Evolutionary conservation across 495 filamentous ascomycete species (phyloP), one percentile per base, ranked within the genome.

Genomic region (Aspergillus carlsbadensis): DNA sequence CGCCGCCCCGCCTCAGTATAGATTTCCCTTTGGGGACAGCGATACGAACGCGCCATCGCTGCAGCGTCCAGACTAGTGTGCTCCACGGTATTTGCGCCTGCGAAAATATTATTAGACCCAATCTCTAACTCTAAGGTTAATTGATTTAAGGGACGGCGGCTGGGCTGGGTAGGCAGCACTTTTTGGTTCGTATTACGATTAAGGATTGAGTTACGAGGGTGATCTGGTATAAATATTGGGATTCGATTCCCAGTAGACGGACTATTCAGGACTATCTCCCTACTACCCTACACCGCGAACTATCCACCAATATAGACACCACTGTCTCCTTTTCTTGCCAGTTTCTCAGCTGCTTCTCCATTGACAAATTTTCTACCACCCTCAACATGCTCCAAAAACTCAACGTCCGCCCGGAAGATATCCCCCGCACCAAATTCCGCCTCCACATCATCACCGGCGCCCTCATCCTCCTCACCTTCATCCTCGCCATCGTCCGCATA

Each of bases 401-500:
- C 0, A 41, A 52, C n/a, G n/a, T 41, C 48, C 5, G 6, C 11
- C 3, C 31, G 13, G 48, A 52, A 0, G 15, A 26, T 14, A 40
- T 52, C 21, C 48, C 48, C 0, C 31, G 48, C 4, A 52, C 54
- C 31, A 58, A 62, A 21, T 24, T 50, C 20, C 59, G 53, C 2
- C 59, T 65, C 0, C 56, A 70, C 34, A 64, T 65, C 10, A 39
- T 52, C 37, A 67, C 65, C 14, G 62, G 55, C 3, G 17, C 39
- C n/a, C 40, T 62, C 5, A 5, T 64, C 5, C 26, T 57, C 2
- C 0, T 65, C 4, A 60, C 55, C 26, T 67, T 70, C 48, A 61
- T 67, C 29, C 58, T 67, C 10, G 22, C 52, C 26, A 66, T 70
- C 45, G 62, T 59, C 7, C 62, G 65, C 1, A 14, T 65, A 21